Evolutionary conservation across 768 basidiomycete genomes (phyloP).

Genomic region (Crucibulum laeve): DNA sequence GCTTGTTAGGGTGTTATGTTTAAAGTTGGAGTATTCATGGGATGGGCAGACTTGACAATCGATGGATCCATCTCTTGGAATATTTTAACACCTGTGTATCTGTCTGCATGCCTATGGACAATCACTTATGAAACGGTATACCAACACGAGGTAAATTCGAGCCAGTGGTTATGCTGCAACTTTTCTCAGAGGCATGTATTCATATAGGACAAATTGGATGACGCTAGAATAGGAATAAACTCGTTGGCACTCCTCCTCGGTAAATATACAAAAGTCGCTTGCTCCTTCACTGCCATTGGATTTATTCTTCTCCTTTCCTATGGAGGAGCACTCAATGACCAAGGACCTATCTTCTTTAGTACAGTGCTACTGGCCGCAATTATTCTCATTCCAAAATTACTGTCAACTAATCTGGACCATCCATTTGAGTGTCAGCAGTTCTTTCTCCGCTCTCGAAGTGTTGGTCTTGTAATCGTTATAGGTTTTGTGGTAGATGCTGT

Average conservation of each 20-base stretch:
- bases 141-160: slow-evolving; percentile 23
- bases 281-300: background rate
- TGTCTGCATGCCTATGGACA: slow-evolving; percentile 23
- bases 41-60: slow-evolving; percentile 20
- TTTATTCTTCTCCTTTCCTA: background rate
- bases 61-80: slow-evolving; percentile 18
- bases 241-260: background rate
- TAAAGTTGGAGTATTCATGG: slow-evolving; percentile 26
- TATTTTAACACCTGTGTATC: slow-evolving; percentile 17
- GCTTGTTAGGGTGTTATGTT: slow-evolving; percentile 27
- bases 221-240: background rate
- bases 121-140: slow-evolving; percentile 28
- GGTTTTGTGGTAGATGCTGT: background rate
- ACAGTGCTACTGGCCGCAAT: background rate
- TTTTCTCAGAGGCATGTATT: background rate
- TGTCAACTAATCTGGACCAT: background rate
- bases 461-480: background rate
- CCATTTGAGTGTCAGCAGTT: background rate
- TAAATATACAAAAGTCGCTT: background rate
- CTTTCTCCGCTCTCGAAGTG: background rate
- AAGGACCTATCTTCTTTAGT: background rate
- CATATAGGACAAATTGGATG: background rate
- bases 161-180: background rate
- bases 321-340: background rate
- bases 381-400: background rate